These are phyloP conservation scores for Salpingoeca rosetta DNA, from an alignment of 78 protist species.

Conservation along the genomic window DNA sequence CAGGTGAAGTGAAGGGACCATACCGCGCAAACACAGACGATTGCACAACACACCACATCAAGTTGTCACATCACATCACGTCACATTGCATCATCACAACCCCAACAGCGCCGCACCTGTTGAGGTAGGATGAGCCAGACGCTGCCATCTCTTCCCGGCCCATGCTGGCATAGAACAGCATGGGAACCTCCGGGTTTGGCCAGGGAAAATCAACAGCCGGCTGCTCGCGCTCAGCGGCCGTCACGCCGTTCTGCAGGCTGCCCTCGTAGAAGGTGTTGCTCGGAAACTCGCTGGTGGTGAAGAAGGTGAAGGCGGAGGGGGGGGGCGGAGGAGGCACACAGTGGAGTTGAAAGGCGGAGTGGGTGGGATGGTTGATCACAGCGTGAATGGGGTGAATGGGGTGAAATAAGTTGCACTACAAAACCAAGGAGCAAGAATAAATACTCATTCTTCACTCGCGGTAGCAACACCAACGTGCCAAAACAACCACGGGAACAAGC, in stretches of 20 bases:
- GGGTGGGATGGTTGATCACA: too few species aligned
- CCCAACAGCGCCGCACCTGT: conserved; percentile 39
- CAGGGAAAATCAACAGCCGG: conserved; percentile 67
- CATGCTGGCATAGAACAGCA: conserved; percentile 80
- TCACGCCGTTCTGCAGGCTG: conserved; percentile 93
- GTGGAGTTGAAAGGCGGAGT: background rate
- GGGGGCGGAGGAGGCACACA: background rate
- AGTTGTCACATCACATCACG: background rate
- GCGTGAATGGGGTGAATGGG: too few species aligned
- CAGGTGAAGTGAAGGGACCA: background rate
- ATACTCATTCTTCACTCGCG: too few species aligned
- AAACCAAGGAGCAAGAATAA: too few species aligned
- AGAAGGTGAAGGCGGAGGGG: background rate
- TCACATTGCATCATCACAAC: background rate
- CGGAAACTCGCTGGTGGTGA: conserved; percentile 74
- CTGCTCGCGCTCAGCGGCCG: conserved; percentile 17
- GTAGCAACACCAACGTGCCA: too few species aligned
- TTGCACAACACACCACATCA: background rate
- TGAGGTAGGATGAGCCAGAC: conserved; percentile 96
- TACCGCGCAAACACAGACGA: background rate
- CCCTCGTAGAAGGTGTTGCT: conserved; percentile 98
- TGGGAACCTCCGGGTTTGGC: conserved; percentile 86
- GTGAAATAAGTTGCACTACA: too few species aligned
- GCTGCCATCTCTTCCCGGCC: conserved; percentile 93
- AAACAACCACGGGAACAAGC: too few species aligned